Evolutionary conservation across 2,329 filamentous ascomycete species (phyloP).

Genomic region (Pseudogymnoascus sp.): DNA sequence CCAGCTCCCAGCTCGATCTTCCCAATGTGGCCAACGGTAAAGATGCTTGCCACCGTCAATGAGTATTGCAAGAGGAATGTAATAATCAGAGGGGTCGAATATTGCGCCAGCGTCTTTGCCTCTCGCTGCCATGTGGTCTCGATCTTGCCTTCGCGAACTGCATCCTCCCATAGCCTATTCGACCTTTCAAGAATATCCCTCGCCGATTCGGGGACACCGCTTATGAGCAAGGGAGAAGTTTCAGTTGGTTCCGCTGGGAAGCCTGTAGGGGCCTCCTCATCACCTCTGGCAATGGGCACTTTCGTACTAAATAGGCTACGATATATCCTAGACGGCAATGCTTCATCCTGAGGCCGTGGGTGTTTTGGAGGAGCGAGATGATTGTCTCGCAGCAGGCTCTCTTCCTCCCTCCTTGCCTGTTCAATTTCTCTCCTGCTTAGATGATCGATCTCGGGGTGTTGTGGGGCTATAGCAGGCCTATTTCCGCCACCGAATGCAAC

Average conservation of each 20-base stretch:
- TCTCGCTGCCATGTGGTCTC: constrained; percentile 89
- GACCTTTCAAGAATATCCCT: constrained; percentile 46
- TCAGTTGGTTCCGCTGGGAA: constrained; percentile 30
- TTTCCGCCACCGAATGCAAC: constrained; percentile 65
- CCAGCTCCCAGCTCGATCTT: constrained; percentile 56
- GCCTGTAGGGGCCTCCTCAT: constrained; percentile 23
- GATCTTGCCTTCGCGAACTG: constrained; percentile 70
- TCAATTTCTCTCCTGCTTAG: constrained; percentile 48
- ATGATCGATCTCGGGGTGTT: constrained; percentile 32
- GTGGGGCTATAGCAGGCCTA: constrained; percentile 59
- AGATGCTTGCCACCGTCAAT: constrained; percentile 72
- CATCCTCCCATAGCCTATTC: constrained; percentile 74
- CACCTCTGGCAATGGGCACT: constrained; percentile 26
- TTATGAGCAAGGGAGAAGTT: constrained; percentile 32
- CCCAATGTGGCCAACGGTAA: constrained; percentile 68
- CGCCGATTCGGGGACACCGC: constrained; percentile 33
- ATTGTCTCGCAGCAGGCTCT: constrained; percentile 55
- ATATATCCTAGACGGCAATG: constrained; percentile 32
- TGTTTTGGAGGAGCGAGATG: constrained; percentile 57
- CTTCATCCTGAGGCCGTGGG: constrained; percentile 26
- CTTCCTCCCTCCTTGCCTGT: constrained; percentile 48
- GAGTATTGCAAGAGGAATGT: constrained; percentile 78
- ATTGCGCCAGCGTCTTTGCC: constrained; percentile 66
- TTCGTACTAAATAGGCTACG: constrained; percentile 47
- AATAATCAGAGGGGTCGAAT: constrained; percentile 60